Evolutionary conservation across 306 rosid species (phyloP), one percentile per base, ranked within the genome.

Genomic region (Hylodesmum podocarpum): DNA sequence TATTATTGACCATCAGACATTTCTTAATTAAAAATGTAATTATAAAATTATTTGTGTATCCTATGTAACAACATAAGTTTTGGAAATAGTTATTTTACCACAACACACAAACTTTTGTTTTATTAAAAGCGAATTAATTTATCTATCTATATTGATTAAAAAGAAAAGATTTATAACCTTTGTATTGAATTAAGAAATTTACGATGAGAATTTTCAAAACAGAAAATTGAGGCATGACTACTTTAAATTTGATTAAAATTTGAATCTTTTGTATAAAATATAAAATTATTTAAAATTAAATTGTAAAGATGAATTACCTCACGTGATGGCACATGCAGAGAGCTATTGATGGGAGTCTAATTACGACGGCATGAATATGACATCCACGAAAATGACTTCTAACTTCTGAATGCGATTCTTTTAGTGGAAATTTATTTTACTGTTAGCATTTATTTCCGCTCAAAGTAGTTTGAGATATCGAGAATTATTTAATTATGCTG

Each of bases 301-400:
- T 53, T 25, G 16, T 13, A 13, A 57, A 27, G 18, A 24, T 5
- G 6, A 57, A 57, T 36, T 33, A 2, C 62, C 34, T 0, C 61
- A 22, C 1, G 6, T 77, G 68, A 29, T 34, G 6, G 22, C 15
- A 58, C 21, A 46, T 3, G 22, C 15, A 58, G 14, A 46, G 28
- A 58, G 29, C 8, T 2, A 41, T 58, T 0, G 49, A 41, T 6
- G 55, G n/a, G 65, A 55, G 19, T 49, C 18, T 43, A n/a, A 44
- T 54, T 55, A 34, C 10, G 50, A 80, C 33, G 55, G 71, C 57
- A 29, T 55, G 18, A 46, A 21, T 3, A 37, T 6, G 36, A 37
- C 83, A 3, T 1, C 21, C 25, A 29, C 0, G 70, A 80, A 29
- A 73, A 36, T 33, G 77, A 81, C 84, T 16, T 8, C 2, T 58